A percentile compares a stretch with the other conserved stretches of the same genome.
These are phyloP conservation scores for Helianthus tuberosus DNA, from an alignment of 129 eudicot species.

Conservation along the genomic window DNA sequence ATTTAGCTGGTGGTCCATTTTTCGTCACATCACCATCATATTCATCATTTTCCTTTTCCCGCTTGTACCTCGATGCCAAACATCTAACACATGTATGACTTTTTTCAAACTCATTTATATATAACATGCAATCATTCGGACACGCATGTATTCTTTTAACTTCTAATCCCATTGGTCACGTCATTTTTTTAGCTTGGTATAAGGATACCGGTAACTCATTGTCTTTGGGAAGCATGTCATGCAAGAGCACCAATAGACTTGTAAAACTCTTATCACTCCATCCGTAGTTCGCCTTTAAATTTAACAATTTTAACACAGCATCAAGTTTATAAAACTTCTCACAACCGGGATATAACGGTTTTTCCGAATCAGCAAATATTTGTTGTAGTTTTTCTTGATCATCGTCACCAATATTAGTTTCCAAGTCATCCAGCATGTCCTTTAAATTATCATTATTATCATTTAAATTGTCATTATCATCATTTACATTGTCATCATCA, in stretches of 20 bases:
- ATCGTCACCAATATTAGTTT: neutral
- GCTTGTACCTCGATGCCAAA: neutral
- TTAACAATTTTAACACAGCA: neutral
- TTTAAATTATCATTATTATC: neutral
- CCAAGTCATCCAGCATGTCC: neutral
- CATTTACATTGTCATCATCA: neutral
- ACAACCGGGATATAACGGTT: constrained; percentile 6
- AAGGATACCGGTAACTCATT: neutral
- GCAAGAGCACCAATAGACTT: neutral
- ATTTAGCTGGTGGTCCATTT: neutral
- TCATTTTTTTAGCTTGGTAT: neutral
- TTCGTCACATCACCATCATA: neutral
- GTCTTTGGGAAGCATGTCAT: neutral
- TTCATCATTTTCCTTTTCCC: neutral
- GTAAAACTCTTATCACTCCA: constrained; percentile 10
- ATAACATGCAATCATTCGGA: neutral
- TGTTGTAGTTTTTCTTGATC: no score
- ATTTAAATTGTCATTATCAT: neutral
- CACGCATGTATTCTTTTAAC: neutral
- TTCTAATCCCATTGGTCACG: neutral
- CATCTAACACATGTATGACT: neutral
- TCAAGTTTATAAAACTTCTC: constrained; percentile 3
- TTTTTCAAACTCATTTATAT: neutral
- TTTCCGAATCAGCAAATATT: neutral
- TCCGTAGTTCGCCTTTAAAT: neutral